Evolutionary conservation across 2,329 filamentous ascomycete genomes (phyloP), one percentile per base, ranked within the genome.

Genomic region (Alternaria infectoria): DNA sequence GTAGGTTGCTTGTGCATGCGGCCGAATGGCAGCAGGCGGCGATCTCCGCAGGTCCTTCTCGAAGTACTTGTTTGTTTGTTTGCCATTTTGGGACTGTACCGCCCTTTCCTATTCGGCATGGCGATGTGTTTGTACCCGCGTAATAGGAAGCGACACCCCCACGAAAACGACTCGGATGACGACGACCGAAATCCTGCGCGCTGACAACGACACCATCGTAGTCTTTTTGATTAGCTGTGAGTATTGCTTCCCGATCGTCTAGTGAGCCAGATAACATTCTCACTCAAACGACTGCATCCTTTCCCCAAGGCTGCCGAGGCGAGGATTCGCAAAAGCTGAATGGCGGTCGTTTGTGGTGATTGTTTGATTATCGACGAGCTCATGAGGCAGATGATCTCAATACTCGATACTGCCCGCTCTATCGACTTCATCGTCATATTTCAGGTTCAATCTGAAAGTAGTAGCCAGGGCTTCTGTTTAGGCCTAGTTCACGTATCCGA

Each of bases 71-170:
- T 58, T 51, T 64, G 58, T 44, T 43, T 54, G 52, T 54, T 32
- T 59, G 58, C 21, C 3, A 45, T 7, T 40, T 40, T 26, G 15
- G 19, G 26, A 28, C 25, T 25, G 45, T 13, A 19, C n/a, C 44
- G 23, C 40, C 7, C 30, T 32, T 49, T 5, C 56, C 15, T 44
- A n/a, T 45, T 30, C 28, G 19, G 17, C 25, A 51, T 57, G 13
- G 8, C 17, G 28, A 49, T 45, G 52, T 21, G 26, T 28, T 12
- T 51, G 58, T 46, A 28, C 47, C 43, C 25, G 32, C 32, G 36
- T 50, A 47, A 61, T 15, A 15, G 28, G 54, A 57, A 51, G 47
- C 61, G 50, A 62, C 59, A 40, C 64, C 59, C 64, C 65, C 17
- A 25, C 6, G 26, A 63, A 58, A 52, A 47, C 47, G 57, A 55